Evolutionary conservation across 2,329 filamentous ascomycete species (phyloP), one percentile per base, ranked within the genome.

Genomic region (Calonectria hongkongensis): DNA sequence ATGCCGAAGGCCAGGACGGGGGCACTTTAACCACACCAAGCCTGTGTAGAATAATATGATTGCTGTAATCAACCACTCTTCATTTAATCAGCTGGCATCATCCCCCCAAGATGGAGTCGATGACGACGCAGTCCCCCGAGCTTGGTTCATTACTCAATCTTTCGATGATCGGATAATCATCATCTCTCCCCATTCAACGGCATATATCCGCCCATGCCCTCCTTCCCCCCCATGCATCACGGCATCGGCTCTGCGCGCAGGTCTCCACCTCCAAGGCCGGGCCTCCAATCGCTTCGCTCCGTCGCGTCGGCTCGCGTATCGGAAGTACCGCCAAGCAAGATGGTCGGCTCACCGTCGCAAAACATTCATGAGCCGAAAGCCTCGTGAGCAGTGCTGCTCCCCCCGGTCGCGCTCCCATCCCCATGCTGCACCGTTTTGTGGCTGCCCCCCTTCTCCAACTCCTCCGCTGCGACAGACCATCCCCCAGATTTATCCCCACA

Each of bases 271-370:
- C 21, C 41, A 15, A 21, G 68, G 68, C 70, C 76, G 54, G 72
- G 63, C 30, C 33, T 72, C 78, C 78, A 79, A 79, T 79, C 78
- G 78, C 78, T 48, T 67, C 2, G 1, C 36, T 50, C 63, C 41
- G 43, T 79, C 75, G 76, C 76, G 69, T 81, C 79, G 79, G 79
- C 74, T 81, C 79, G 79, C 77, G 36, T 75, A 67, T 81, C 79
- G 79, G 79, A 27, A 36, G 16, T 58, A 21, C 16, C 56, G 62
- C 62, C 39, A 47, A 70, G 54, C 39, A 47, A 70, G 54, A 25
- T 47, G 28, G 64, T 71, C 69, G 69, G 64, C 36, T 71, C 66
- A 21, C 21, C 47, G 39, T 70, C 45, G 54, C 51, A 27, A 60
- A 62, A 62, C 30, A 21, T 68, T 30, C 58, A 69, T 70, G 68